These are phyloP conservation scores for Kurtzmaniella quercitrusa DNA, from an alignment of 1,139 yeast species.

Conservation along the genomic window DNA sequence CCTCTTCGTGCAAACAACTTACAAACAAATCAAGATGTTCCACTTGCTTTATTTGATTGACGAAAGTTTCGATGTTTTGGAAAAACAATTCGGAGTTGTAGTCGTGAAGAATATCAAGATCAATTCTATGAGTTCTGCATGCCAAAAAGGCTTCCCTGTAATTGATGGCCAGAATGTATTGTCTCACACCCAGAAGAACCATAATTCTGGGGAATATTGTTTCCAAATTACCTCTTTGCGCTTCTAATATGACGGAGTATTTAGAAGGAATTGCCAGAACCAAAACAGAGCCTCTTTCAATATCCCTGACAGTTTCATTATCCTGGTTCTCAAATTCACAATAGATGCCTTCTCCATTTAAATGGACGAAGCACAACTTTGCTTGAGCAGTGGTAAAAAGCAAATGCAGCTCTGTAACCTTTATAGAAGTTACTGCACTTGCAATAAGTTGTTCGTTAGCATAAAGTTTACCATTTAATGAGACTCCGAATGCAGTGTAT, in stretches of 20 bases:
- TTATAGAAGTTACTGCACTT: slow-evolving; percentile 77
- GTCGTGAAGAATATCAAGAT: slow-evolving; percentile 85
- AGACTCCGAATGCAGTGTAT: slow-evolving; percentile 62
- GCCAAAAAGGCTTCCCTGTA: slow-evolving; percentile 72
- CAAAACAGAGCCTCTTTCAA: slow-evolving; percentile 86
- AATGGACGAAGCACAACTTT: slow-evolving; percentile 76
- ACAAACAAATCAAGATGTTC: slow-evolving; percentile 84
- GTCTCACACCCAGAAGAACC: slow-evolving; percentile 82
- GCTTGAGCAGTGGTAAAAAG: slow-evolving; percentile 88
- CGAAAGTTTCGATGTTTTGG: slow-evolving; percentile 61
- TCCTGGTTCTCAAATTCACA: slow-evolving; percentile 29
- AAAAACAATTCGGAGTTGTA: slow-evolving; percentile 71
- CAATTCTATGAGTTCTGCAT: slow-evolving; percentile 90
- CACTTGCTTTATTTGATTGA: slow-evolving; percentile 64
- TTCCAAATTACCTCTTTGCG: slow-evolving; percentile 94
- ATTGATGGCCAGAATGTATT: slow-evolving; percentile 51
- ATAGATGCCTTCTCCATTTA: slow-evolving; percentile 33
- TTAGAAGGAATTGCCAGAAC: slow-evolving; percentile 81
- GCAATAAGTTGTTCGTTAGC: slow-evolving; percentile 63
- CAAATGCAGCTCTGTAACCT: slow-evolving; percentile 67
- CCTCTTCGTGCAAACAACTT: slow-evolving; percentile 82
- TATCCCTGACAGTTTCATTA: slow-evolving; percentile 83
- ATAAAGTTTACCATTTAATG: slow-evolving; percentile 69
- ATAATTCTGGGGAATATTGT: slow-evolving; percentile 90
- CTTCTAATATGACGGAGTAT: slow-evolving; percentile 82